These are phyloP conservation scores for Aspergillus egyptiacus DNA, from an alignment of 495 filamentous ascomycete genomes.

Conservation along the genomic window DNA sequence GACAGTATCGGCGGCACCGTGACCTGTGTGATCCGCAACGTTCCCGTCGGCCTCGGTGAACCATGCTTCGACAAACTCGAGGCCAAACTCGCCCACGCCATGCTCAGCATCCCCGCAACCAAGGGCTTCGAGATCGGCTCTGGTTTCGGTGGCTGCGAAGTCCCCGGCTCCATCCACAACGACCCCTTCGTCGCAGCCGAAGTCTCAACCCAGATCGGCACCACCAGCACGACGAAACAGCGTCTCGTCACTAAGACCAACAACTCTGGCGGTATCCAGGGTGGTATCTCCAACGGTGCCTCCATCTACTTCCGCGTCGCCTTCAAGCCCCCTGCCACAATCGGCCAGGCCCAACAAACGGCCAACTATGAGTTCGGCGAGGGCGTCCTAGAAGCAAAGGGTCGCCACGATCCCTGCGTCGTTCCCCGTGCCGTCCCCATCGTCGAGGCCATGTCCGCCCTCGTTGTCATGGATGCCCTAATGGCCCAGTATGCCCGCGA, in stretches of 20 bases:
- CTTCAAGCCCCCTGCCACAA: constrained; percentile 95
- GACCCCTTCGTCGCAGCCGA: constrained; percentile 71
- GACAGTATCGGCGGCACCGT: constrained; percentile 97
- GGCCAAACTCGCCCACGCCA: constrained; percentile 87
- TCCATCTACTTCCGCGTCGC: constrained; percentile 91
- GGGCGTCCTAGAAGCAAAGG: constrained; percentile 86
- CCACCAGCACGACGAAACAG: constrained; percentile 35
- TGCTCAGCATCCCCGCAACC: constrained; percentile 95
- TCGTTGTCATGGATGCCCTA: constrained; percentile 89
- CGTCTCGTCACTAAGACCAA: constrained; percentile 86
- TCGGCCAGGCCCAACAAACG: constrained; percentile 85
- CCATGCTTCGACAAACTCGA: constrained; percentile 96
- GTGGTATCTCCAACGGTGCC: constrained; percentile 92
- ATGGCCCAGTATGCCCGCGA: constrained; percentile 75
- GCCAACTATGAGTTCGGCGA: constrained; percentile 69
- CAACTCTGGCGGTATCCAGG: constrained; percentile 94
- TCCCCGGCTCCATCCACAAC: constrained; percentile 90
- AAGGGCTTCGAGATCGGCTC: constrained; percentile 97
- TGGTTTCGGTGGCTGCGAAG: constrained; percentile 80
- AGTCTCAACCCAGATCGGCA: constrained; percentile 29
- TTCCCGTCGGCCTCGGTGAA: constrained; percentile 83
- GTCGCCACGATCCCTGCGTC: constrained; percentile 92
- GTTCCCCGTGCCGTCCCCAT: constrained; percentile 92
- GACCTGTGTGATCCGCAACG: constrained; percentile 90
- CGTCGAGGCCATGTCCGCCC: constrained; percentile 90